These are phyloP conservation scores for Pisolithus microcarpus DNA, from an alignment of 768 basidiomycete genomes.

Conservation along the genomic window DNA sequence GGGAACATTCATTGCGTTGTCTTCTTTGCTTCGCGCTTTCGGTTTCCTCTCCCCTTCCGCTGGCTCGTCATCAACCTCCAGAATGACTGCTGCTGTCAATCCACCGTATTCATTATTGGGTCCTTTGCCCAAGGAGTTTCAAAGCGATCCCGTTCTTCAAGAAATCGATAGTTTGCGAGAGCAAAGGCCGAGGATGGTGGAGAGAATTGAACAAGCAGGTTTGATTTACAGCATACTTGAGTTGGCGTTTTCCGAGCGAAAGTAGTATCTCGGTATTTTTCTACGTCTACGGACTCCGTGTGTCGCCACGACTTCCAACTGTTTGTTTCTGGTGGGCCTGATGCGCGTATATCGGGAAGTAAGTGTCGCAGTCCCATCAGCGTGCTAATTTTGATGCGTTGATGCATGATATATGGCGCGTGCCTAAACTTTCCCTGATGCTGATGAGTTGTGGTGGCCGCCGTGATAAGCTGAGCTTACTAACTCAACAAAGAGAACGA, in stretches of 20 bases:
- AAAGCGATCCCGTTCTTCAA: slow-evolving; percentile 52
- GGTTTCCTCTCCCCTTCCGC: slow-evolving; percentile 33
- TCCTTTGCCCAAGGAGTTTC: slow-evolving; percentile 39
- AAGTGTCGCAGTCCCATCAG: too few species aligned
- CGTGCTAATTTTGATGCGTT: too few species aligned
- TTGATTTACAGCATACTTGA: slow-evolving; percentile 59
- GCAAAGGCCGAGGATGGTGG: slow-evolving; percentile 78
- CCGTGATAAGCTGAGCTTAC: background rate
- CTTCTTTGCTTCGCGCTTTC: slow-evolving; percentile 65
- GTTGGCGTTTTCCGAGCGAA: slow-evolving; percentile 14
- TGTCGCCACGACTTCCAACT: too few species aligned
- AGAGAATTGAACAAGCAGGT: slow-evolving; percentile 56
- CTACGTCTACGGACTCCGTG: too few species aligned
- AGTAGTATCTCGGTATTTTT: slow-evolving; percentile 2
- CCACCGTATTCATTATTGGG: slow-evolving; percentile 52
- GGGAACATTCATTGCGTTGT: slow-evolving; percentile 76
- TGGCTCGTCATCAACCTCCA: slow-evolving; percentile 17
- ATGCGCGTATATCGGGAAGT: too few species aligned
- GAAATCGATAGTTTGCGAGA: slow-evolving; percentile 77
- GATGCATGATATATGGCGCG: too few species aligned
- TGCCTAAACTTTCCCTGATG: too few species aligned
- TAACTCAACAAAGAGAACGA: background rate
- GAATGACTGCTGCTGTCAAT: slow-evolving; percentile 15
- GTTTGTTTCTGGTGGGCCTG: too few species aligned
- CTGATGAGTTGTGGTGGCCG: background rate